phyloP scores from a whole-genome alignment of 2,329 filamentous ascomycete species.

The Penicillium crustosum region DNA sequence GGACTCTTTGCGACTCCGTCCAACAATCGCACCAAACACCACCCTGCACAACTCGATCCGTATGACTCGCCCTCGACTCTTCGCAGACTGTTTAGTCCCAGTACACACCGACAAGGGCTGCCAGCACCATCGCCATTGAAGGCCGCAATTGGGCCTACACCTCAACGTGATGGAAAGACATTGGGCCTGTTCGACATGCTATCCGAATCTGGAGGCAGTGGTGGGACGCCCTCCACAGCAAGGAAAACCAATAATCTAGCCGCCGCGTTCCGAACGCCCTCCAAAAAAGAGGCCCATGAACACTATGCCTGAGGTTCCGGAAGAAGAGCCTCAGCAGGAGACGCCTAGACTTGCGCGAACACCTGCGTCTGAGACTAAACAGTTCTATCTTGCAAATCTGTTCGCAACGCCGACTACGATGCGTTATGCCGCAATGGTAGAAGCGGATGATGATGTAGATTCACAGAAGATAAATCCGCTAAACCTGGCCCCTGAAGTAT shows the following conservation, averaged over 20 bases:
- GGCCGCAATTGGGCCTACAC: slow-evolving; percentile 48
- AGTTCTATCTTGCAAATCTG: slow-evolving; percentile 46
- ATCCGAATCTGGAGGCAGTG: slow-evolving; percentile 41
- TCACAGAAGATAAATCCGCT: slow-evolving; percentile 10
- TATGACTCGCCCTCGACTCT: slow-evolving; percentile 46
- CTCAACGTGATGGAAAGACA: slow-evolving; percentile 50
- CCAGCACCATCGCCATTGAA: slow-evolving; percentile 39
- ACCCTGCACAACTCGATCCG: slow-evolving; percentile 45
- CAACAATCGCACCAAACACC: slow-evolving; percentile 26
- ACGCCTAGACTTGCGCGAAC: slow-evolving; percentile 35
- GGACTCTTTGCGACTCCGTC: slow-evolving; percentile 36
- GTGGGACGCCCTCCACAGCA: slow-evolving; percentile 34
- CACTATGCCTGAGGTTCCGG: slow-evolving; percentile 31
- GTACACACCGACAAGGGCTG: slow-evolving; percentile 29
- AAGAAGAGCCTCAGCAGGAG: slow-evolving; percentile 30
- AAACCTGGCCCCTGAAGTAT: slow-evolving; percentile 2
- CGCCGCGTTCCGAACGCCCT: slow-evolving; percentile 39
- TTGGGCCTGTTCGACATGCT: slow-evolving; percentile 51
- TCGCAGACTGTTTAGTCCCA: slow-evolving; percentile 40
- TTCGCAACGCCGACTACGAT: slow-evolving; percentile 48
- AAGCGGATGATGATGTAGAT: slow-evolving; percentile 29
- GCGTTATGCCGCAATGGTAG: slow-evolving; percentile 44
- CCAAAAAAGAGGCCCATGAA: slow-evolving; percentile 32
- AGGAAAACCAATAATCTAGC: slow-evolving; percentile 29
- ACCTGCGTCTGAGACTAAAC: slow-evolving; percentile 46